Evolutionary conservation across 768 basidiomycete species (phyloP).

Genomic region (Kwoniella sp.): DNA sequence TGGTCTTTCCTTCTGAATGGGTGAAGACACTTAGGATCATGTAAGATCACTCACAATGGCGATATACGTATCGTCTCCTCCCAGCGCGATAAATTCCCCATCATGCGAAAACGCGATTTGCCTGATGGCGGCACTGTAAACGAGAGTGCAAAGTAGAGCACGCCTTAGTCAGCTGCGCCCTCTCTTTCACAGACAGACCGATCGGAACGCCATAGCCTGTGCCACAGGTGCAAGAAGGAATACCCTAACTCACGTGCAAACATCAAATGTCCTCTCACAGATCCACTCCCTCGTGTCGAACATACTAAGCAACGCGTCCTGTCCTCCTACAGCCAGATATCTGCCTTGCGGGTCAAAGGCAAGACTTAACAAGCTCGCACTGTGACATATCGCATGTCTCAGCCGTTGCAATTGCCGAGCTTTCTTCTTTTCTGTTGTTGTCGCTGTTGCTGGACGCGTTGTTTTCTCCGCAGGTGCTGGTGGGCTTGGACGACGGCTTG

Average conservation of each 20-base stretch:
- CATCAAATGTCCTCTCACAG: slow-evolving; percentile 44
- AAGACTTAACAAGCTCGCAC: slow-evolving; percentile 34
- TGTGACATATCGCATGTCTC: slow-evolving; percentile 37
- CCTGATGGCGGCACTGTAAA: slow-evolving; percentile 37
- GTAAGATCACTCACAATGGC: slow-evolving; percentile 36
- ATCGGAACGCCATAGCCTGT: too few relatives aligned
- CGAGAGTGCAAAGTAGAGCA: too few relatives aligned
- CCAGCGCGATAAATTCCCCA: slow-evolving; percentile 47
- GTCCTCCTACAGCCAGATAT: slow-evolving; percentile 47
- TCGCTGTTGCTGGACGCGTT: neutral
- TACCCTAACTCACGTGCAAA: slow-evolving; percentile 39
- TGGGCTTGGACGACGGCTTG: slow-evolving; percentile 21
- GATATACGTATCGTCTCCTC: slow-evolving; percentile 43
- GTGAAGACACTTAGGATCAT: too few relatives aligned
- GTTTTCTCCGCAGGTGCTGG: too few relatives aligned
- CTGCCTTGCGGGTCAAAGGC: slow-evolving; percentile 41
- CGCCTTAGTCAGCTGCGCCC: too few relatives aligned
- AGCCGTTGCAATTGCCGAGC: slow-evolving; percentile 32
- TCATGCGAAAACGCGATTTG: slow-evolving; percentile 47
- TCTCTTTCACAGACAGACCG: too few relatives aligned
- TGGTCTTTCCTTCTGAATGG: too few relatives aligned
- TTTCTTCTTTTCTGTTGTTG: slow-evolving; percentile 13
- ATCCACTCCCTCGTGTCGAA: slow-evolving; percentile 47
- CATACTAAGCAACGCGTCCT: slow-evolving; percentile 47
- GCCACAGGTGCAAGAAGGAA: too few relatives aligned